These are phyloP conservation scores for Stentor coeruleus DNA, from an alignment of 73 alveolate genomes.

Conservation along the genomic window DNA sequence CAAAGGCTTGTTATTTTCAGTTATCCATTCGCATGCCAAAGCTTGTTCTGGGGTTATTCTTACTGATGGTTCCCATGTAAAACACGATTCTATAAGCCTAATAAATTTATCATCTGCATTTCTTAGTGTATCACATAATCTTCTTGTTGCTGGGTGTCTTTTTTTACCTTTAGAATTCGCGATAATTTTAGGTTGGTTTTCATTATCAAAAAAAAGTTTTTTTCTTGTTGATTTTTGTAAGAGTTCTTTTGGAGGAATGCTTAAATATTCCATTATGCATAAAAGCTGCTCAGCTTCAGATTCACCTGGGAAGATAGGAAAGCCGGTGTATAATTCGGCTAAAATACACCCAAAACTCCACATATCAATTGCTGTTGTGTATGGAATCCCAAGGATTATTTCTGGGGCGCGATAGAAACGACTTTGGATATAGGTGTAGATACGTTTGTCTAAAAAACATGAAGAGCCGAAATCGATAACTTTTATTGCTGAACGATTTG, in stretches of 20 bases:
- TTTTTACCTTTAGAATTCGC: conserved; percentile 8
- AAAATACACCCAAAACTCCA: conserved; percentile 81
- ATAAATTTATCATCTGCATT: conserved; percentile 3
- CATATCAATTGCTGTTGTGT: conserved; percentile 69
- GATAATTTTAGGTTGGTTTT: conserved; percentile 5
- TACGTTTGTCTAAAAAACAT: conserved; percentile 54
- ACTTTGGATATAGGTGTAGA: conserved; percentile 52
- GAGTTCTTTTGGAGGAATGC: neutral
- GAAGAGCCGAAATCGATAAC: conserved; percentile 89
- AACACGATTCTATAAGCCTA: conserved; percentile 55
- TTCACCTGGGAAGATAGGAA: conserved; percentile 37
- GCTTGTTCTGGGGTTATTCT: conserved; percentile 76
- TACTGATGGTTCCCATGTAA: conserved; percentile 77
- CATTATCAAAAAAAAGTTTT: conserved; percentile 15
- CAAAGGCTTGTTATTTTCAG: neutral
- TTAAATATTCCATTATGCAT: conserved; percentile 25
- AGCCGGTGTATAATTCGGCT: conserved; percentile 33
- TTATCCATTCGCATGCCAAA: conserved; percentile 28
- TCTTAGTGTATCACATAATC: neutral
- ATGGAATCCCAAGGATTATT: conserved; percentile 50
- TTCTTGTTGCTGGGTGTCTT: conserved; percentile 34
- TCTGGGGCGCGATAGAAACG: conserved; percentile 72
- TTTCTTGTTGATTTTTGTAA: neutral
- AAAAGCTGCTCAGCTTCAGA: conserved; percentile 33
- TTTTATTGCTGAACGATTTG: conserved; percentile 62